Base-by-base conservation (phyloP, 441 rosid genomes). In the Capsella rubella region DNA sequence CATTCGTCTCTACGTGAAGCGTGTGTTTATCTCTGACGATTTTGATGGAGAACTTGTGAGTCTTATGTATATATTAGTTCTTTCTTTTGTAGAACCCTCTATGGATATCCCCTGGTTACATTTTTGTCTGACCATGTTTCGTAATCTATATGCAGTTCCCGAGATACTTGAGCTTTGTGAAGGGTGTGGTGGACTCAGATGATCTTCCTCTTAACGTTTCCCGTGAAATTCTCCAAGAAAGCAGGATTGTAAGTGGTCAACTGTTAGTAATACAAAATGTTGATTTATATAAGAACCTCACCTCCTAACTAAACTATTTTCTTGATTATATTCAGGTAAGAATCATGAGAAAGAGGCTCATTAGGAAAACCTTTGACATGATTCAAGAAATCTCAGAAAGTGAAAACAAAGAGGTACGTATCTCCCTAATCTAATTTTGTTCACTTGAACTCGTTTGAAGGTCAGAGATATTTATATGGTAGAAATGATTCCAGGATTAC, bases 11-110 rank as follows among this genome's bases (percentile, higher is more conserved):
- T 86, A 90, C 72, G 99, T 95, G 63, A 95, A 95, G 83, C 92
- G 99, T 32, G 99, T 95, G 52, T 95, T 95, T 77, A 95, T 95
- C 81, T 95, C 98, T 31, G 98, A 95, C 84, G 99, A 95, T 83
- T 95, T 95, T 82, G 99, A 95, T 80, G 99, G 99, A 72, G 99
- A 95, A 78, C 86, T 95, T 91, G 99, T 95, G 69, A 81, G 98
- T 76, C 53, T 21, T 18, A 13, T 37, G 13, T 53, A n/a, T 34
- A 25, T 59, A 59, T 18, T 8, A 3, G 55, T 4, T 21, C 7
- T 18, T 51, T 51, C 55, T 51, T 10, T 11, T 34, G 15, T 27
- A 55, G 70, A 74, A 64, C 27, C 31, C 13, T 57, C 34, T 37
- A 15, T 52, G 5, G 9, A 37, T 55, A 12, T n/a, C 7, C 46